Percentiles rank a stretch among this genome's conserved stretches.
Evolutionary conservation across 179 eudicot genomes (phyloP).

Genomic region (Beta macrorhiza): DNA sequence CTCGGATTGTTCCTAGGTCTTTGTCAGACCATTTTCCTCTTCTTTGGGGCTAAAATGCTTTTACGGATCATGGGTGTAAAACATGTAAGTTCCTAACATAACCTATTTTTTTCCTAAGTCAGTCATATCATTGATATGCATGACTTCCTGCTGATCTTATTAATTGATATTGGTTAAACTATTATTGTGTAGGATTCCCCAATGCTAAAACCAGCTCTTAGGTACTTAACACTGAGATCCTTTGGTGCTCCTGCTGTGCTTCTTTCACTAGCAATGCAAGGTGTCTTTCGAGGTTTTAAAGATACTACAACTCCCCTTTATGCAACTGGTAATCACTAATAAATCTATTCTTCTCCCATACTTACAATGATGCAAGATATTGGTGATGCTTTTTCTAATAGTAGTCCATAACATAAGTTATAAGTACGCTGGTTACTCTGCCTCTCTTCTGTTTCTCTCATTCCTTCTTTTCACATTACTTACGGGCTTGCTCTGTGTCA

Average conservation of each 20-base stretch:
- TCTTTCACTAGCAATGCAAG: constrained; percentile 97
- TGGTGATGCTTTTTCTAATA: no score
- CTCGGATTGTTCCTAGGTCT: constrained; percentile 79
- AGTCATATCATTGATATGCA: not conserved
- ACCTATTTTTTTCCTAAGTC: no score
- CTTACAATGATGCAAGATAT: no score
- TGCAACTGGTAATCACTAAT: constrained; percentile 65
- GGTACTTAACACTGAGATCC: constrained; percentile 70
- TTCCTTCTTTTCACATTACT: not conserved
- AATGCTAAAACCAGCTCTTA: constrained; percentile 76
- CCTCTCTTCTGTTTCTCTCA: not conserved
- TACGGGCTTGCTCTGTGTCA: not conserved
- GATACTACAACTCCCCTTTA: constrained; percentile 95
- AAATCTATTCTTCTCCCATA: not conserved
- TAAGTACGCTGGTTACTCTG: no score
- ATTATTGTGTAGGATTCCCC: constrained; percentile 61
- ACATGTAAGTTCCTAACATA: constrained; percentile 46
- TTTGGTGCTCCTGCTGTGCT: constrained; percentile 98
- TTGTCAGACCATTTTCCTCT: constrained; percentile 65
- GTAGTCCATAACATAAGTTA: not conserved
- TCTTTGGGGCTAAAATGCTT: constrained; percentile 63
- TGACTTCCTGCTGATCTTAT: not conserved
- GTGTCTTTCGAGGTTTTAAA: constrained; percentile 89
- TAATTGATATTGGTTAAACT: not conserved
- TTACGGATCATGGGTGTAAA: constrained; percentile 85